phyloP scores from a whole-genome alignment of 257 asterid genomes.

The Misopates orontium region DNA sequence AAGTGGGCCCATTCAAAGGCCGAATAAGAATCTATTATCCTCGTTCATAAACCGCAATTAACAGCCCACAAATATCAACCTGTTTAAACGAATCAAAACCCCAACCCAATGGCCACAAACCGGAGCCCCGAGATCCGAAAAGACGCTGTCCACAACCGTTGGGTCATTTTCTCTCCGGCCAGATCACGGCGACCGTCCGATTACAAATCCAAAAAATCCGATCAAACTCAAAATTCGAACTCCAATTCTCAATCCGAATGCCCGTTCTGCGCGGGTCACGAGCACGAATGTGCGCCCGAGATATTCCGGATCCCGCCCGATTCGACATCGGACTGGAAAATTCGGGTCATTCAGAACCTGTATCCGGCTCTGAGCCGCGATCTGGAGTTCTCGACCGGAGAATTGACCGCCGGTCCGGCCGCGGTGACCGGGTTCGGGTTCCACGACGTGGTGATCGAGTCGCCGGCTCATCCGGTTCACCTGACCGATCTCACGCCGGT shows the following conservation, averaged over 20 bases:
- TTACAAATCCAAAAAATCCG: conserved; percentile 72
- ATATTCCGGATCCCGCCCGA: conserved; percentile 71
- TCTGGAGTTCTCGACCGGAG: conserved; percentile 24
- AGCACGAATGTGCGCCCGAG: conserved; percentile 96
- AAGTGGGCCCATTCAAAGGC: not conserved
- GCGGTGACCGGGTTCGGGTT: conserved; percentile 72
- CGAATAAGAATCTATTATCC: not conserved
- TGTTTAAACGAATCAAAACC: not conserved
- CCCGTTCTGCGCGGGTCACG: conserved; percentile 87
- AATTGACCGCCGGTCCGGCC: conserved; percentile 35
- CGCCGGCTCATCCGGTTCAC: conserved; percentile 75
- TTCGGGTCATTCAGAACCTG: conserved; percentile 83
- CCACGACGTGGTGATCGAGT: conserved; percentile 93
- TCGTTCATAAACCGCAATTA: not conserved
- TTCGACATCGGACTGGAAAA: conserved; percentile 63
- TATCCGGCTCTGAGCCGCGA: conserved; percentile 88
- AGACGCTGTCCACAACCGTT: conserved; percentile 68
- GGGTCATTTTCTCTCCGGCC: conserved; percentile 93
- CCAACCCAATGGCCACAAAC: conserved; percentile 39
- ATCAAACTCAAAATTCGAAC: conserved; percentile 30
- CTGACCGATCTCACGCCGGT: conserved; percentile 58
- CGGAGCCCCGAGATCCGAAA: conserved; percentile 80
- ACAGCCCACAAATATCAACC: not conserved
- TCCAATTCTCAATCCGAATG: conserved; percentile 43
- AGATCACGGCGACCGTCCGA: conserved; percentile 93